Conservation (phyloP, 768 basidiomycete genomes). For the Pseudohyphozyma bogoriensis region DNA sequence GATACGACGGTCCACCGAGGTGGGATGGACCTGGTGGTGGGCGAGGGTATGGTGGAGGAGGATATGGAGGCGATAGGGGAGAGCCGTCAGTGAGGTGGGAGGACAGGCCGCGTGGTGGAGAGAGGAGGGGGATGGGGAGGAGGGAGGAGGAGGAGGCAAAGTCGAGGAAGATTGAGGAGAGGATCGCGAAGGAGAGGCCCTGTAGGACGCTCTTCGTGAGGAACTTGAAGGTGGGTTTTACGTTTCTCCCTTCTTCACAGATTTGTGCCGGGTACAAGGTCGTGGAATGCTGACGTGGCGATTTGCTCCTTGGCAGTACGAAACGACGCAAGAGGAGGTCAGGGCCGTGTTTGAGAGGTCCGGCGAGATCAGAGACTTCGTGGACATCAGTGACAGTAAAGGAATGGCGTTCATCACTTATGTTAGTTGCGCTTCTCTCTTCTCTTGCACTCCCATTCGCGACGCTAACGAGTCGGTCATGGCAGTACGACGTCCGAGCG, state of each 20-base stretch:
- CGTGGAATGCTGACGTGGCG: neutral
- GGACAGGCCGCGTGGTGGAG: too few species aligned
- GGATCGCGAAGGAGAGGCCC: constrained; percentile 83
- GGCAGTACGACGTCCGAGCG: constrained; percentile 79
- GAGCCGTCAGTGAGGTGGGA: too few species aligned
- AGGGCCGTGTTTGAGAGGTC: constrained; percentile 78
- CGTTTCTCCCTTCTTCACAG: neutral
- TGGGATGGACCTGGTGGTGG: neutral
- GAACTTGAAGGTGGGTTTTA: constrained; percentile 80
- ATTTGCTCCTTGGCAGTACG: constrained; percentile 34
- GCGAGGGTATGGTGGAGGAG: too few species aligned
- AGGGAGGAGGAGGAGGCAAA: neutral
- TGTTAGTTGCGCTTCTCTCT: constrained; percentile 49
- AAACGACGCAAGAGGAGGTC: constrained; percentile 51
- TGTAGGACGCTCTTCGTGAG: constrained; percentile 94
- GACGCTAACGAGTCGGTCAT: neutral
- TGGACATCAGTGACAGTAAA: constrained; percentile 83
- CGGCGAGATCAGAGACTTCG: constrained; percentile 94
- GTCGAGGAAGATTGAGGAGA: constrained; percentile 66
- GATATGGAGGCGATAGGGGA: too few species aligned
- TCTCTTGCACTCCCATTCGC: fast-evolving
- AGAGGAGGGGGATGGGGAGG: too few species aligned
- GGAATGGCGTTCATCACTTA: constrained; percentile 99
- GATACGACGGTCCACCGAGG: neutral
- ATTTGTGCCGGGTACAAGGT: neutral